phyloP scores from a whole-genome alignment of 257 asterid species.

The Asclepias syriaca region DNA sequence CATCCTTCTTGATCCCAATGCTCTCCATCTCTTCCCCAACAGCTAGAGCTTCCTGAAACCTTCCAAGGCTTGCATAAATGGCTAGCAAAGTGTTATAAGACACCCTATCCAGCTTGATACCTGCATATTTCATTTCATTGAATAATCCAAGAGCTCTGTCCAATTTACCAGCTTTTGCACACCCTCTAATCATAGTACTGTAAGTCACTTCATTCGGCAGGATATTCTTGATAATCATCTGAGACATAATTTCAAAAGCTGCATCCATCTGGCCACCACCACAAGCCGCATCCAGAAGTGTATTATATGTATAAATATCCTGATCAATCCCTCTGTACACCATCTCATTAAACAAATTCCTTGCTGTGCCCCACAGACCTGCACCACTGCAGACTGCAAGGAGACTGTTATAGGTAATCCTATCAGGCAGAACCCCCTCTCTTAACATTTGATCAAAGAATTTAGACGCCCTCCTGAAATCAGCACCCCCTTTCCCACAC shows the following conservation, averaged over 20 bases:
- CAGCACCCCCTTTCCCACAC: constrained; percentile 95
- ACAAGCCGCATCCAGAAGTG: constrained; percentile 83
- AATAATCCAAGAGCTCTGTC: constrained; percentile 70
- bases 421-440: constrained; percentile 75
- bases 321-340: constrained; percentile 61
- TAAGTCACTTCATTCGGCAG: constrained; percentile 83
- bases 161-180: constrained; percentile 72
- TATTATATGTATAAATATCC: constrained; percentile 86
- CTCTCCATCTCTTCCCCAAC: constrained; percentile 88
- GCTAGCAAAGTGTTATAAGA: constrained; percentile 80
- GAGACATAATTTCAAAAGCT: constrained; percentile 74
- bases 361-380: constrained; percentile 75
- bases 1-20: constrained; percentile 84
- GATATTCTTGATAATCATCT: constrained; percentile 60
- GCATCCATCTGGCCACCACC: constrained; percentile 71
- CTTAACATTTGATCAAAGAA: constrained; percentile 65
- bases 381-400: constrained; percentile 94
- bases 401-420: constrained; percentile 87
- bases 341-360: constrained; percentile 70
- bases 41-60: constrained; percentile 72
- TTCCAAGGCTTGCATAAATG: constrained; percentile 81
- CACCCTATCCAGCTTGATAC: constrained; percentile 76
- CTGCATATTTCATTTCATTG: constrained; percentile 79
- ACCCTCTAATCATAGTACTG: constrained; percentile 88
- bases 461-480: constrained; percentile 70